phyloP scores from a whole-genome alignment of 331 rosid species.

The Rhamnella rubrinervis region DNA sequence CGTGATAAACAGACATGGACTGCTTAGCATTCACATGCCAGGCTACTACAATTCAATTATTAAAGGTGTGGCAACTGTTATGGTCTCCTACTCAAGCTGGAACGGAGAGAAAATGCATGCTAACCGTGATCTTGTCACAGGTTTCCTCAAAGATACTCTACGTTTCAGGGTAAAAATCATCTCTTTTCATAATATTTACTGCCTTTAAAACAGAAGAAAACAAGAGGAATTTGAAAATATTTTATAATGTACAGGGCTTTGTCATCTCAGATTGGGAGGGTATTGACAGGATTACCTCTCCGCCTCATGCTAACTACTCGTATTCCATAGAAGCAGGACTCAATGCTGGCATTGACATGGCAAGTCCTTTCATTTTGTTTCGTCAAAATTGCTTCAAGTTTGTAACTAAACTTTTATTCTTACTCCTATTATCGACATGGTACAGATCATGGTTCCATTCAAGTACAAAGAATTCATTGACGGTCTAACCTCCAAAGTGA shows the following conservation, averaged over 20 bases:
- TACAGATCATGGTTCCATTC: constrained; percentile 65
- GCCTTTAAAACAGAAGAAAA: not conserved
- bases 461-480: constrained; percentile 54
- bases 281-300: constrained; percentile 65
- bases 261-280: constrained; percentile 79
- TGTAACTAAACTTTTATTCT: constrained; percentile 1
- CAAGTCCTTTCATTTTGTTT: constrained; percentile 2
- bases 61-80: constrained; percentile 63
- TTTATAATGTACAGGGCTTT: constrained; percentile 51
- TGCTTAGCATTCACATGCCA: constrained; percentile 67
- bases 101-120: constrained; percentile 70
- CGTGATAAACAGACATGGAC: constrained; percentile 37
- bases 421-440: constrained; percentile 10
- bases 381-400: constrained; percentile 6
- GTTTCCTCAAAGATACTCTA: constrained; percentile 55
- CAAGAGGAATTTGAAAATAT: not conserved
- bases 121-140: constrained; percentile 49
- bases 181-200: not conserved
- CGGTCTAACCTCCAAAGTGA: constrained; percentile 52
- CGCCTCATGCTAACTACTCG: constrained; percentile 59
- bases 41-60: constrained; percentile 49
- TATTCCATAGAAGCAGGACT: constrained; percentile 60
- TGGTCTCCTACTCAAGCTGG: constrained; percentile 79
- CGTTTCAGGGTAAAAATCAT: constrained; percentile 51
- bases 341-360: constrained; percentile 78